A percentile compares a stretch with the other conserved stretches of the same genome.
phyloP scores from a whole-genome alignment of 495 filamentous ascomycete genomes.

The Viridothelium virens region DNA sequence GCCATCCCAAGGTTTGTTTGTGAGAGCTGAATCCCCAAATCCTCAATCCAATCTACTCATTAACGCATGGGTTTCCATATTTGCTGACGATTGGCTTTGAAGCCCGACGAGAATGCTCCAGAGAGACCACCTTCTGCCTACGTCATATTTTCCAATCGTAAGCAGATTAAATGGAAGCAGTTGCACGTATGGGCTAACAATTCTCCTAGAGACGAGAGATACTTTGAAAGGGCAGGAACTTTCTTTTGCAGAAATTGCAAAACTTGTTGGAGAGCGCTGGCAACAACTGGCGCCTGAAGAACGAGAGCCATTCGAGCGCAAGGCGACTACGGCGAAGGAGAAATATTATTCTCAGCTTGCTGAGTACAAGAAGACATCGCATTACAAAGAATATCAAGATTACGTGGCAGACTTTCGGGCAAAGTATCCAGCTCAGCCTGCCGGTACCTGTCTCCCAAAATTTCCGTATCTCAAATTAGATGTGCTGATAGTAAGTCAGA shows the following conservation, averaged over 20 bases:
- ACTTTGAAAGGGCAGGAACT: constrained; percentile 62
- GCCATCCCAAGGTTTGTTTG: constrained; percentile 63
- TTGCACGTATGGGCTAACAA: background rate
- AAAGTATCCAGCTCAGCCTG: constrained; percentile 44
- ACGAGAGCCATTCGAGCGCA: constrained; percentile 62
- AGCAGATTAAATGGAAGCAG: constrained; percentile 28
- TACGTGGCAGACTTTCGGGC: constrained; percentile 70
- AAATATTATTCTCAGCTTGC: constrained; percentile 57
- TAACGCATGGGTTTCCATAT: background rate
- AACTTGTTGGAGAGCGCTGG: constrained; percentile 73
- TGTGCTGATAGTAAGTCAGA: constrained; percentile 19
- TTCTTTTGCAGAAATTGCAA: constrained; percentile 74
- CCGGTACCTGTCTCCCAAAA: constrained; percentile 24
- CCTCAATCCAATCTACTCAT: background rate
- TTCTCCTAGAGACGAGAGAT: constrained; percentile 56
- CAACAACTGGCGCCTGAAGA: constrained; percentile 55
- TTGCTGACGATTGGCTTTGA: background rate
- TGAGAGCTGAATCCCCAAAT: background rate
- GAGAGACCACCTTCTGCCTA: constrained; percentile 72
- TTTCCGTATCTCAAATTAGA: background rate
- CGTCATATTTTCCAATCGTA: constrained; percentile 77
- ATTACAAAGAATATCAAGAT: constrained; percentile 46
- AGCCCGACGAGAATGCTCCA: constrained; percentile 70
- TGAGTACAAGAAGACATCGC: constrained; percentile 69
- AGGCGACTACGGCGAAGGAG: constrained; percentile 62